Base-by-base conservation (phyloP, 2,329 filamentous ascomycete species). In the Akanthomyces dipterigenus region DNA sequence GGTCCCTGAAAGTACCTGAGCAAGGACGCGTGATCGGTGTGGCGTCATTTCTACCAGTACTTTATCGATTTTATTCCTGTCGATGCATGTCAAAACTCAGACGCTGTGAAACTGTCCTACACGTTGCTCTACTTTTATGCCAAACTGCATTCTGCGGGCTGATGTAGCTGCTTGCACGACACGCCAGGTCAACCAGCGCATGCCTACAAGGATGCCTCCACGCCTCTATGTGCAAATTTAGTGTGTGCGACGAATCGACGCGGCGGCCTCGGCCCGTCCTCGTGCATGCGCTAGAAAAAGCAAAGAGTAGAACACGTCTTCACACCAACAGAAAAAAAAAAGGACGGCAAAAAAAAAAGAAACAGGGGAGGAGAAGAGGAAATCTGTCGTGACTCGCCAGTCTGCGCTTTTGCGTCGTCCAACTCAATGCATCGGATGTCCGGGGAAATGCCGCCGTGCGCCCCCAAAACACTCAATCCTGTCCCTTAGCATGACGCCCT, bases 221-320 rank as follows among this genome's bases (percentile, higher is more conserved):
- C n/a, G n/a, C n/a, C 18, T 43, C 24, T 43, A 26, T 45, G 20
- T 24, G n/a, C 4, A 46, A 3, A 22, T 22, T 11, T 34, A 26
- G 9, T 12, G 16, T 31, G 14, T 7, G 2, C 8, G 24, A 20
- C 24, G 14, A 14, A 53, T 59, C 56, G 56, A 42, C 42, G 31
- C 42, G 16, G 36, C 36, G 56, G 56, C 56, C 56, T 59, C 56
- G 56, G 56, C 56, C 56, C 56, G 56, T 22, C 48, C 43, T 31
- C 42, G 53, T 55, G 53, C n/a, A 5, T 45, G 18, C 28, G 7
- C 7, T 7, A 38, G 14, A 55, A 20, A 34, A 34, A 34, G 31
- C 31, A 34, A 34, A 34, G 31, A 34, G 31, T 11, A 34, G 4
- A 5, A 34, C 8, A 34, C 36, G 38, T 42, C 24, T 24, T 24